These are phyloP conservation scores for Tylopilus rubrobrunneus DNA, from an alignment of 768 basidiomycete genomes.

Conservation along the genomic window DNA sequence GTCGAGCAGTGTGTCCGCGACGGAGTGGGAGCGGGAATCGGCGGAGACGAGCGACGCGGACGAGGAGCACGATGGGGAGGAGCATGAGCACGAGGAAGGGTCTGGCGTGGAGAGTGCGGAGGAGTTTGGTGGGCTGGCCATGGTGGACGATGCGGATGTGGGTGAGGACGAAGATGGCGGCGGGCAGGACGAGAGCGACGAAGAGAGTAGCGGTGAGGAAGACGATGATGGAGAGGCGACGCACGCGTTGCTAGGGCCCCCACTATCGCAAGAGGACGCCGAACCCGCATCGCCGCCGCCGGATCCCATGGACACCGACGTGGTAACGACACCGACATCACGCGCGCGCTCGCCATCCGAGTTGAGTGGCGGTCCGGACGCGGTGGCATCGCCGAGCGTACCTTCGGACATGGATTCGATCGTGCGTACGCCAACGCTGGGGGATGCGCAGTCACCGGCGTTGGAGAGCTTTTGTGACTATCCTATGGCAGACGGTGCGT, in stretches of 20 bases:
- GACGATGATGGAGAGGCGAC: constrained; percentile 31
- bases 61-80: constrained; percentile 18
- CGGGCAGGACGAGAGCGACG: constrained; percentile 35
- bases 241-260: constrained; percentile 24
- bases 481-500: constrained; percentile 21
- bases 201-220: constrained; percentile 37
- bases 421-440: constrained; percentile 20
- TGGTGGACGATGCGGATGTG: constrained; percentile 10
- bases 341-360: constrained; percentile 11
- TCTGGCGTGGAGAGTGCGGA: constrained; percentile 29
- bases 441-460: constrained; percentile 18
- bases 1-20: constrained; percentile 46
- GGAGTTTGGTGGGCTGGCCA: constrained; percentile 36
- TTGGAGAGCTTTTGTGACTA: constrained; percentile 24
- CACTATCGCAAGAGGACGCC: constrained; percentile 1
- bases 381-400: constrained; percentile 19
- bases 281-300: background rate
- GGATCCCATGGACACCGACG: constrained; percentile 2
- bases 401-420: constrained; percentile 29
- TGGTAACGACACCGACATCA: background rate
- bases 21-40: constrained; percentile 21
- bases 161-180: constrained; percentile 5
- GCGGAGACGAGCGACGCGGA: constrained; percentile 19
- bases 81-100: constrained; percentile 20
- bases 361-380: constrained; percentile 12